Evolutionary conservation across 140 eudicot genomes (phyloP).

Genomic region (Erigeron philadelphicus): DNA sequence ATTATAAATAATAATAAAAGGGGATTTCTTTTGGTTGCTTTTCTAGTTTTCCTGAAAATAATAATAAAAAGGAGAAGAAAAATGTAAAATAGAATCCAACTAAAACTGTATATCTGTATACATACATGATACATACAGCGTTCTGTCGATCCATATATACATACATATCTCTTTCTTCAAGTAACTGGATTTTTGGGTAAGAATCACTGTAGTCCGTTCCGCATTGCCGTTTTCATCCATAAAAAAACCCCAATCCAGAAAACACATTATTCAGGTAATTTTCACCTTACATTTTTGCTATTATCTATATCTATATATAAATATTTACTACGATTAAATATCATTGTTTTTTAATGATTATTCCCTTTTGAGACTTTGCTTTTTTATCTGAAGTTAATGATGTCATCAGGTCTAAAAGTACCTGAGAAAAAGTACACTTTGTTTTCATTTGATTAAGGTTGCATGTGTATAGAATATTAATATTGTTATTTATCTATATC

Average conservation of each 20-base stretch:
- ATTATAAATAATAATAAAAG: not conserved
- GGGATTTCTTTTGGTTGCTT: not conserved
- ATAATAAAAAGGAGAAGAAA: slow-evolving; percentile 18
- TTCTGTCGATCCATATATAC: not conserved
- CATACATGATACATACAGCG: slow-evolving; percentile 2
- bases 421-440: not conserved
- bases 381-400: slow-evolving; percentile 8
- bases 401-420: not conserved
- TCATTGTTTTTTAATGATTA: not conserved
- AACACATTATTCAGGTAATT: not conserved
- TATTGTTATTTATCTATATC: not conserved
- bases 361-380: slow-evolving; percentile 5
- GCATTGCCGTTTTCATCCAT: slow-evolving; percentile 25
- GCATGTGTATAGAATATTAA: slow-evolving; percentile 22
- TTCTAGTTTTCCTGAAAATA: slow-evolving; percentile 21
- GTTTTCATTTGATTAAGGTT: not conserved
- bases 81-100: slow-evolving; percentile 17
- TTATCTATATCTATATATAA: not conserved
- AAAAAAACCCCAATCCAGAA: slow-evolving; percentile 21
- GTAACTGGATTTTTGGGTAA: slow-evolving; percentile 27
- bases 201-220: slow-evolving; percentile 29
- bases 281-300: not conserved
- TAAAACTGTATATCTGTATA: too few relatives aligned
- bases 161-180: not conserved
- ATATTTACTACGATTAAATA: not conserved